A percentile compares a stretch with the other conserved stretches of the same genome.
Evolutionary conservation across 257 asterid genomes (phyloP).

Genomic region (Solanum tarapatanum): DNA sequence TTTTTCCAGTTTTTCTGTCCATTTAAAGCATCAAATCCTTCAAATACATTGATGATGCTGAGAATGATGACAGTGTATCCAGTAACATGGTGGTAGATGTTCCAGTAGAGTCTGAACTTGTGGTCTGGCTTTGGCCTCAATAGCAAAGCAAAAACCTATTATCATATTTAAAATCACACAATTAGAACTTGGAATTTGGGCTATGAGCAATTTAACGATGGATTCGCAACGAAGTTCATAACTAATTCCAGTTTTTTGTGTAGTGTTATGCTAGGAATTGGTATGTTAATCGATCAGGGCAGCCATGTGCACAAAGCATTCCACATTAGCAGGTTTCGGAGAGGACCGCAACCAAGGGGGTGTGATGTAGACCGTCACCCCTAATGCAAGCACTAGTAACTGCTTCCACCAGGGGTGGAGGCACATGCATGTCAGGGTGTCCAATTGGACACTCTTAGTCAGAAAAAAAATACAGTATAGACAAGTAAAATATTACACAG

Average conservation of each 20-base stretch:
- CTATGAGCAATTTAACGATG: background rate
- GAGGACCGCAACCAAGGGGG: background rate
- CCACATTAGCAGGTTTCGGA: background rate
- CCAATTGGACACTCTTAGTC: too few species aligned
- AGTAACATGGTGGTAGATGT: slow-evolving; percentile 4
- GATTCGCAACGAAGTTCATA: background rate
- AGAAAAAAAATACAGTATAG: too few species aligned
- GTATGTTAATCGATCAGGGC: background rate
- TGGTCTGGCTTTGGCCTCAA: slow-evolving; percentile 18
- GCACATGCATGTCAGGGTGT: too few species aligned
- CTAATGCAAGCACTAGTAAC: background rate
- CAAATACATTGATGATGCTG: slow-evolving; percentile 14
- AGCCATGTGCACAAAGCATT: background rate
- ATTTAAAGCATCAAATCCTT: slow-evolving; percentile 10
- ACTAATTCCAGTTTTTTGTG: background rate
- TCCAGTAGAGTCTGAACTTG: slow-evolving; percentile 17
- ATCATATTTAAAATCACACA: background rate
- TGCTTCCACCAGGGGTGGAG: background rate
- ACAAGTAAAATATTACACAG: too few species aligned
- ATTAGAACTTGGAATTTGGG: background rate
- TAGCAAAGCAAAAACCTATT: slow-evolving; percentile 10
- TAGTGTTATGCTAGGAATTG: background rate
- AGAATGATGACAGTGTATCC: slow-evolving; percentile 13
- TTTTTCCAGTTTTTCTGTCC: slow-evolving; percentile 6
- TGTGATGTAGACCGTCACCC: background rate